A percentile compares a stretch with the other conserved stretches of the same genome.
Evolutionary conservation across 2,329 filamentous ascomycete species (phyloP).

Genomic region (Nigrograna mackinnonii): DNA sequence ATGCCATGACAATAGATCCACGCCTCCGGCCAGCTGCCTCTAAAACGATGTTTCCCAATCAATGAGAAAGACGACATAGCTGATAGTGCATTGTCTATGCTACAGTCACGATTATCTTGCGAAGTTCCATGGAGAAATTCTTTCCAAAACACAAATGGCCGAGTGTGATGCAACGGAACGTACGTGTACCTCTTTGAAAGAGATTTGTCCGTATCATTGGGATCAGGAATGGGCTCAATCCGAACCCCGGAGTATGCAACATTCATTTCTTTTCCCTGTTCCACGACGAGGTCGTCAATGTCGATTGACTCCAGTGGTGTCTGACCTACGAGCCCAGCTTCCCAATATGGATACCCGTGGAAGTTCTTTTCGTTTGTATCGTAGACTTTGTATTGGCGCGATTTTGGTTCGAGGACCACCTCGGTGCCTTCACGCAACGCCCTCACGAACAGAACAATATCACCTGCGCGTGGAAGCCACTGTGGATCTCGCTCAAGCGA

Average conservation of each 20-base stretch:
- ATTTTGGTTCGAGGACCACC: constrained; percentile 15
- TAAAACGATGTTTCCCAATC: constrained; percentile 56
- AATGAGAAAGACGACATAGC: constrained; percentile 58
- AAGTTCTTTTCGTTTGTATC: constrained; percentile 23
- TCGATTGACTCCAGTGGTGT: constrained; percentile 47
- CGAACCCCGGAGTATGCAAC: constrained; percentile 59
- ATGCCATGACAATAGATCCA: constrained; percentile 57
- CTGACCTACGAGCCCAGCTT: constrained; percentile 61
- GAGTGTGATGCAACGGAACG: constrained; percentile 56
- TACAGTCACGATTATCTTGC: constrained; percentile 53
- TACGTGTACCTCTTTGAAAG: constrained; percentile 59
- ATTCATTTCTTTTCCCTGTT: constrained; percentile 43
- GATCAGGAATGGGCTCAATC: constrained; percentile 59
- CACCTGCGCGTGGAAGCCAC: constrained; percentile 59
- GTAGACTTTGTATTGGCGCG: constrained; percentile 26
- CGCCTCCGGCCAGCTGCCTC: constrained; percentile 58
- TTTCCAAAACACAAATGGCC: constrained; percentile 60
- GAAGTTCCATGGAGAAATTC: constrained; percentile 49
- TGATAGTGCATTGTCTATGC: constrained; percentile 58
- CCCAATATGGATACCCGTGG: constrained; percentile 53
- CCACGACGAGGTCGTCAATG: constrained; percentile 51
- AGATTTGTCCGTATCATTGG: constrained; percentile 53
- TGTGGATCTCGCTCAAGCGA: constrained; percentile 39
- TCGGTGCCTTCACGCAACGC: constrained; percentile 28
- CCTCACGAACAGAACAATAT: constrained; percentile 59